These are phyloP conservation scores for Phaeotremella fagi DNA, from an alignment of 768 basidiomycete genomes.

Conservation along the genomic window DNA sequence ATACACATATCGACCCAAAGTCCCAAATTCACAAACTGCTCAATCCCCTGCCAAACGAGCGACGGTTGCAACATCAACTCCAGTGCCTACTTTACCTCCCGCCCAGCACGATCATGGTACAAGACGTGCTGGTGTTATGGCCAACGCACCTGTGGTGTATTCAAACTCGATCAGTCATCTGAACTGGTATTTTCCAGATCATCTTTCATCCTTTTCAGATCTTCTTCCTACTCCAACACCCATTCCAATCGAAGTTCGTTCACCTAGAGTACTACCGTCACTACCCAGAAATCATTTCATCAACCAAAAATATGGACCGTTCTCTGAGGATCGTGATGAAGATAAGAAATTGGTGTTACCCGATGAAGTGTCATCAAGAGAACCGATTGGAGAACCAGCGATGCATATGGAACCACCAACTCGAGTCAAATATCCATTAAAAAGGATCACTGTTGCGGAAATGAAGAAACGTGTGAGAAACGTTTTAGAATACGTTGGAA, in stretches of 20 bases:
- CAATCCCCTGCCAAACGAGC: conserved; percentile 23
- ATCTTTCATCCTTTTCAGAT: conserved; percentile 76
- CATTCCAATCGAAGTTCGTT: conserved; percentile 54
- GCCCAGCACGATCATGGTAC: conserved; percentile 42
- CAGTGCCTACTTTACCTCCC: conserved; percentile 20
- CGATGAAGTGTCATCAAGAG: conserved; percentile 18
- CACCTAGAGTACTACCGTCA: conserved; percentile 25
- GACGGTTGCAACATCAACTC: conserved; percentile 15
- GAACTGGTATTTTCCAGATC: conserved; percentile 83
- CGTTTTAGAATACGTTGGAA: conserved; percentile 88
- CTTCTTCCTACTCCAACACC: conserved; percentile 65
- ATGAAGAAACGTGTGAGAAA: conserved; percentile 92
- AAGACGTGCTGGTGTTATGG: conserved; percentile 33
- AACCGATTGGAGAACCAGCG: conserved; percentile 15
- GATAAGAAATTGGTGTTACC: conserved; percentile 25
- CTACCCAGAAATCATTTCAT: conserved; percentile 32
- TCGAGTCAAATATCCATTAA: conserved; percentile 87
- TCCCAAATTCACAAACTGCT: conserved; percentile 10
- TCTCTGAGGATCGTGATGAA: conserved; percentile 31
- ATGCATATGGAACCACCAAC: conserved; percentile 48
- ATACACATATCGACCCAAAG: conserved; percentile 53
- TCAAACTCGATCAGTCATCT: conserved; percentile 29
- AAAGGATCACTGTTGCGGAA: conserved; percentile 91
- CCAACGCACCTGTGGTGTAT: conserved; percentile 20
- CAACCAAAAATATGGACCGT: conserved; percentile 37